phyloP scores from a whole-genome alignment of 257 asterid species.

The Dorcoceras hygrometricum region DNA sequence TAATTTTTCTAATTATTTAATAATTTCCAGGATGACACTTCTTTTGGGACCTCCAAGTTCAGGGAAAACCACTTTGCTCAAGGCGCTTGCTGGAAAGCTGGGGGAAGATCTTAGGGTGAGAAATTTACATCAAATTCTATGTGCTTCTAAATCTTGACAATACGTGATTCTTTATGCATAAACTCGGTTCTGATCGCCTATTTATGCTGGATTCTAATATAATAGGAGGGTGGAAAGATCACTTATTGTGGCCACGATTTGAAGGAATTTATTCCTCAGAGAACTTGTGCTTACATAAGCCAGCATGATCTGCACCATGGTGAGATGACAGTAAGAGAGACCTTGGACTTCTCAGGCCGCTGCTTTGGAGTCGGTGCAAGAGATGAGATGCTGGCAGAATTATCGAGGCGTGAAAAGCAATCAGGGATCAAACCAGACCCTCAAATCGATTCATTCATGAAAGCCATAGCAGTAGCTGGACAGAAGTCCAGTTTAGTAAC shows the following conservation, averaged over 20 bases:
- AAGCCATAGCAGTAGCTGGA: constrained; percentile 59
- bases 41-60: constrained; percentile 69
- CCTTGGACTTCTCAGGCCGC: constrained; percentile 48
- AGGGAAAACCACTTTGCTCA: constrained; percentile 50
- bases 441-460: constrained; percentile 63
- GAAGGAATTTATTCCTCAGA: constrained; percentile 51
- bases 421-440: constrained; percentile 57
- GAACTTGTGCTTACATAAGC: constrained; percentile 58
- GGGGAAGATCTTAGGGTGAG: constrained; percentile 54
- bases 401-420: constrained; percentile 53
- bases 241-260: constrained; percentile 56
- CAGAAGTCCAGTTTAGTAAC: constrained; percentile 57
- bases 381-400: constrained; percentile 47
- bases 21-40: constrained; percentile 46
- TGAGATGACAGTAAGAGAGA: constrained; percentile 61
- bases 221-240: constrained; percentile 42
- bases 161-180: not conserved
- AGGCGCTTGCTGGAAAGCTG: constrained; percentile 59
- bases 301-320: constrained; percentile 66
- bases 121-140: not conserved
- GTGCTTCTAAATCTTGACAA: not conserved
- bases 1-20: not conserved
- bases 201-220: not conserved
- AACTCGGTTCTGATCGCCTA: not conserved
- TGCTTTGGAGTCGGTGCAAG: constrained; percentile 57